phyloP scores from a whole-genome alignment of 345 rosid genomes.

The Brassica incana region DNA sequence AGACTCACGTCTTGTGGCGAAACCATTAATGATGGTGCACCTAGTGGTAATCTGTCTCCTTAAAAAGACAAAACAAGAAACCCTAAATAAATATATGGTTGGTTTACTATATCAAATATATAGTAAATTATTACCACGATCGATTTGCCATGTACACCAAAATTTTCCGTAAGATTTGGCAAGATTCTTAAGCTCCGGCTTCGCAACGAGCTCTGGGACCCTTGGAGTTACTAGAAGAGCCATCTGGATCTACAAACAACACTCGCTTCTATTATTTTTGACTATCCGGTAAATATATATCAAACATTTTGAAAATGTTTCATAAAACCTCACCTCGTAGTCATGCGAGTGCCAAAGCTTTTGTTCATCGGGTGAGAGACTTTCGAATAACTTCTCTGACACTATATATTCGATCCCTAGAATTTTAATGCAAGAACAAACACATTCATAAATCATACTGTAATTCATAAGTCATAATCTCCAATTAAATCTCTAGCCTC shows the following conservation, averaged over 20 bases:
- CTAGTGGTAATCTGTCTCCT: slow-evolving; percentile 76
- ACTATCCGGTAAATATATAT: background rate
- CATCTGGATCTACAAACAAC: slow-evolving; percentile 52
- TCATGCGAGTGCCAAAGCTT: slow-evolving; percentile 94
- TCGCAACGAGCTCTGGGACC: slow-evolving; percentile 61
- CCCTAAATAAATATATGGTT: background rate
- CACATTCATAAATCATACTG: background rate
- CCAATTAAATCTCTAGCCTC: background rate
- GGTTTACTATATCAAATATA: background rate
- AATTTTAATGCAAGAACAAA: background rate
- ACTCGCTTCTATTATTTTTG: background rate
- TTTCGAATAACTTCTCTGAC: slow-evolving; percentile 61
- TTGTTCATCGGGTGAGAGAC: slow-evolving; percentile 62
- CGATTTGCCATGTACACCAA: slow-evolving; percentile 92
- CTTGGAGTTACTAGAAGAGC: slow-evolving; percentile 69
- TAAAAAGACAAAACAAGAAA: background rate
- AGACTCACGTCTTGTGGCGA: slow-evolving; percentile 66
- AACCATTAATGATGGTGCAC: slow-evolving; percentile 68
- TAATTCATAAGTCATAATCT: background rate
- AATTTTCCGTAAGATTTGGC: slow-evolving; percentile 79
- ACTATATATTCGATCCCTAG: slow-evolving; percentile 75
- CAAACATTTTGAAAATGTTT: background rate
- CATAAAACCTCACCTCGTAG: slow-evolving; percentile 53
- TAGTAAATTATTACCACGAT: slow-evolving; percentile 49
- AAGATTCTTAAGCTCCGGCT: slow-evolving; percentile 62